Evolutionary conservation across 2,329 filamentous ascomycete genomes (phyloP).

Genomic region (Dothideomycetes sp.): DNA sequence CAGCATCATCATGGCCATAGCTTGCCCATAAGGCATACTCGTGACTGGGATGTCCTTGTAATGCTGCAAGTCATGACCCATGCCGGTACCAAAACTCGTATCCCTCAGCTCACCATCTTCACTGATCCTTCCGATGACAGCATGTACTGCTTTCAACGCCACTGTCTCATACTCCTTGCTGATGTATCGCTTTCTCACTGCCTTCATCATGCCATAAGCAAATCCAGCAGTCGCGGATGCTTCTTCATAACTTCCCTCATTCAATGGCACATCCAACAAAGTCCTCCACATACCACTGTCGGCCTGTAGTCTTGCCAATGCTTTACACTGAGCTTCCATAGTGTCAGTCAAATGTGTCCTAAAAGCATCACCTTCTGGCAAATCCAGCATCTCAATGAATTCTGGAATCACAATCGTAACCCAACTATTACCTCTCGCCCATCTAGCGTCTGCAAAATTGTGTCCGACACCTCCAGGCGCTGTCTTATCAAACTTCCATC

Average conservation of each 20-base stretch:
- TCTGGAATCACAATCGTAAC: slow-evolving; percentile 77
- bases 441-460: slow-evolving; percentile 47
- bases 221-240: slow-evolving; percentile 73
- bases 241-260: slow-evolving; percentile 64
- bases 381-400: slow-evolving; percentile 62
- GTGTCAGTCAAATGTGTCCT: slow-evolving; percentile 52
- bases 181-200: slow-evolving; percentile 60
- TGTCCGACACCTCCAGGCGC: slow-evolving; percentile 41
- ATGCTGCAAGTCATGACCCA: slow-evolving; percentile 64
- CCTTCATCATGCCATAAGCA: slow-evolving; percentile 71
- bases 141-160: slow-evolving; percentile 57
- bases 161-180: slow-evolving; percentile 50
- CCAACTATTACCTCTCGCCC: slow-evolving; percentile 61
- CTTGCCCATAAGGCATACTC: slow-evolving; percentile 76
- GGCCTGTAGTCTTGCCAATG: slow-evolving; percentile 52
- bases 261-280: slow-evolving; percentile 56
- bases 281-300: slow-evolving; percentile 63
- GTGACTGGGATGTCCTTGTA: slow-evolving; percentile 69
- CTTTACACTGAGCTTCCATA: slow-evolving; percentile 59
- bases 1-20: slow-evolving; percentile 75
- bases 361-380: slow-evolving; percentile 52
- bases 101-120: slow-evolving; percentile 60
- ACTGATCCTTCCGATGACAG: slow-evolving; percentile 58
- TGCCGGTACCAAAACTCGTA: slow-evolving; percentile 69
- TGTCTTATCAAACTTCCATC: slow-evolving; percentile 65